phyloP scores from a whole-genome alignment of 768 basidiomycete genomes.

The Mycena polygramma region DNA sequence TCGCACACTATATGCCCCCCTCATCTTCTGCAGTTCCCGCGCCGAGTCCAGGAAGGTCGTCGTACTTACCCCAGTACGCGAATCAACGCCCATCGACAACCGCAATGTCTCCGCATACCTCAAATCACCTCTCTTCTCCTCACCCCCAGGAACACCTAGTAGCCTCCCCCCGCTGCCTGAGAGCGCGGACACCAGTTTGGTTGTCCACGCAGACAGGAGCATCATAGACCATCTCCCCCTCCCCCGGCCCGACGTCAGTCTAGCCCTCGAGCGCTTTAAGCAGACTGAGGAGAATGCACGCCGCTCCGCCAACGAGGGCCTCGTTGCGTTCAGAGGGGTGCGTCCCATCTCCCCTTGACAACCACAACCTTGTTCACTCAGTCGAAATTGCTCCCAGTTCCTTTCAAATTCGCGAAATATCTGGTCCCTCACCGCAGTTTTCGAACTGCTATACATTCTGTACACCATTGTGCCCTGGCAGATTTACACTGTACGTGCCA shows the following conservation, averaged over 20 bases:
- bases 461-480: slow-evolving; percentile 68
- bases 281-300: slow-evolving; percentile 51
- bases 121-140: slow-evolving; percentile 56
- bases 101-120: slow-evolving; percentile 67
- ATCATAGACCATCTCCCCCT: slow-evolving; percentile 53
- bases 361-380: neutral
- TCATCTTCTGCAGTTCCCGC: slow-evolving; percentile 45
- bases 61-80: slow-evolving; percentile 52
- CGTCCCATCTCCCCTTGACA: slow-evolving; percentile 1
- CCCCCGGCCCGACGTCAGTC: slow-evolving; percentile 46
- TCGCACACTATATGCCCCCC: slow-evolving; percentile 20
- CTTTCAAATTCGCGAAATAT: slow-evolving; percentile 78
- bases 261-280: slow-evolving; percentile 48
- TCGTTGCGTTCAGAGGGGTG: slow-evolving; percentile 53
- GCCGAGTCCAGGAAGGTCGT: slow-evolving; percentile 42
- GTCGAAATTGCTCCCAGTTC: slow-evolving; percentile 51
- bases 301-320: slow-evolving; percentile 50
- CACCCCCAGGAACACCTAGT: slow-evolving; percentile 58
- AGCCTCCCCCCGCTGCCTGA: slow-evolving; percentile 55
- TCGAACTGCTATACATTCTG: slow-evolving; percentile 69
- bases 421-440: slow-evolving; percentile 64
- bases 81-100: slow-evolving; percentile 65
- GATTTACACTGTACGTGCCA: slow-evolving; percentile 52
- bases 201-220: slow-evolving; percentile 47
- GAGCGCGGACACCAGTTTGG: slow-evolving; percentile 48